A percentile compares a stretch with the other conserved stretches of the same genome.
These are phyloP conservation scores for Aureobasidium sp. DNA, from an alignment of 2,329 filamentous ascomycete genomes.

Conservation along the genomic window DNA sequence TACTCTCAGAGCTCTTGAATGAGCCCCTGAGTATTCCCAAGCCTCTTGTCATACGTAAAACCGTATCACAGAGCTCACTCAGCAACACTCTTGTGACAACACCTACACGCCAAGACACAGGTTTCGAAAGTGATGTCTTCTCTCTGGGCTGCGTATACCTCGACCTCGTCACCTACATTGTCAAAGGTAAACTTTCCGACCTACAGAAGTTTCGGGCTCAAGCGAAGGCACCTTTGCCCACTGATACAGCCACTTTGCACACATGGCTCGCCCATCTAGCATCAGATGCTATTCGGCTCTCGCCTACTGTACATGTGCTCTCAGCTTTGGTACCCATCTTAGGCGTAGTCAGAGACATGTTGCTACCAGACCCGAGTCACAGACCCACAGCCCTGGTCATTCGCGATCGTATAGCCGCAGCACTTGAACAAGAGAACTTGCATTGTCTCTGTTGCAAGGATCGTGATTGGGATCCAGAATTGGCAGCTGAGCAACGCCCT, in stretches of 20 bases:
- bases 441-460: conserved; percentile 1
- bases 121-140: conserved; percentile 58
- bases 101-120: conserved; percentile 3
- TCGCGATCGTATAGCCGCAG: conserved; percentile 24
- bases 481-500: not conserved
- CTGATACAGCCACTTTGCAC: conserved; percentile 14
- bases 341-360: conserved; percentile 36
- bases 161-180: conserved; percentile 61
- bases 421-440: not conserved
- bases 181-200: conserved; percentile 59
- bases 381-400: conserved; percentile 37
- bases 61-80: not conserved
- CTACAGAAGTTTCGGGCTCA: conserved; percentile 61
- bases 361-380: conserved; percentile 33
- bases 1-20: conserved; percentile 2
- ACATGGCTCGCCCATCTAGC: conserved; percentile 10
- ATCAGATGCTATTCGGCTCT: not conserved
- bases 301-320: conserved; percentile 32
- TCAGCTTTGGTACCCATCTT: conserved; percentile 19
- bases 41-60: conserved; percentile 4
- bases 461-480: not conserved
- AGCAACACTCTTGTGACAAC: not conserved
- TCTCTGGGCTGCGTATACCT: conserved; percentile 66
- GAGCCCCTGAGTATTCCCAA: not conserved
- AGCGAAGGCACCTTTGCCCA: conserved; percentile 35